Evolutionary conservation across 805 yeast genomes (phyloP), one percentile per base, ranked within the genome.

Genomic region (Ogataea wickerhamii): DNA sequence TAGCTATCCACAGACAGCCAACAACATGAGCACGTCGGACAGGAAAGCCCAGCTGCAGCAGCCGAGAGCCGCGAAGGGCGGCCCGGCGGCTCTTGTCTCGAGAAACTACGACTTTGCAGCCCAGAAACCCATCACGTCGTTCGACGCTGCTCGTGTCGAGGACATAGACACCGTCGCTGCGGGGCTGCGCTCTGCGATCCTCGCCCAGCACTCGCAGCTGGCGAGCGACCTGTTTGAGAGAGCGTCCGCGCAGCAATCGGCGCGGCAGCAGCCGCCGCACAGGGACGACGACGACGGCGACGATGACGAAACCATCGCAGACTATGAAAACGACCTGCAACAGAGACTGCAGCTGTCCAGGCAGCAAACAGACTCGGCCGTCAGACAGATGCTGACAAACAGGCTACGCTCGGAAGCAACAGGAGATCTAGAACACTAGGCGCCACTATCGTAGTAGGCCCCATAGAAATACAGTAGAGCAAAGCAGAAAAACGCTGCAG

Each of bases 401-500:
- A 53, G 67, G 20, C 23, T 56, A 26, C 29, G 29, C 29, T 12
- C 29, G 29, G n/a, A n/a, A n/a, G n/a, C n/a, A n/a, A n/a, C n/a
- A n/a, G n/a, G n/a, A n/a, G n/a, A n/a, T n/a, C n/a, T n/a, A n/a
- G n/a, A n/a, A n/a, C n/a, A 26, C 18, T 40, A 49, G 25, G 52
- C 33, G 39, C 57, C 55, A 27, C 48, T 26, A 32, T 56, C 57
- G 41, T 60, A 50, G 43, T 63, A 53, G 18, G 88, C 91, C 51
- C 82, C 86, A 58, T 76, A 74, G 47, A 91, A 74, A 62, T 93
- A 93, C 57, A 87, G 63, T 24, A 88, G 52, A 6, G 96, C 79
- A 63, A 93, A 93, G 16, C 87, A 58, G 47, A 88, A 74, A 66
- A 93, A 93, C 6, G 96, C 91, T 36, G 70, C 62, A 6, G 97